Conservation (phyloP, 495 filamentous ascomycete species). For the Symbiotaphrina buchneri region DNA sequence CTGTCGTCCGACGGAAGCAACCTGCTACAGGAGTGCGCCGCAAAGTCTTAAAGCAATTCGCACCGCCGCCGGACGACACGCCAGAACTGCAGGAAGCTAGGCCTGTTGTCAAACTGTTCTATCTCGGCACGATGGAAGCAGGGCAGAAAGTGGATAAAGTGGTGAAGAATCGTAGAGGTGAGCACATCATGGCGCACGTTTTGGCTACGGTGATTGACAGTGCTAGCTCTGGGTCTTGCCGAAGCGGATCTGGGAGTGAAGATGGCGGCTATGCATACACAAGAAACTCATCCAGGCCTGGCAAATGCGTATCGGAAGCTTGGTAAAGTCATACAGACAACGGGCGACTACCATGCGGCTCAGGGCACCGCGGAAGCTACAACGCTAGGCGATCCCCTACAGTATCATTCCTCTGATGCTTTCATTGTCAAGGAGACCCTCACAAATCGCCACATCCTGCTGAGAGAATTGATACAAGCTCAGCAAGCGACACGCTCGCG, state of each 20-base stretch:
- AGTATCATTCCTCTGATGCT: slow-evolving; percentile 87
- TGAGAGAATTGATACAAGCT: slow-evolving; percentile 77
- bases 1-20: slow-evolving; percentile 85
- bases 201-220: background rate
- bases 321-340: slow-evolving; percentile 74
- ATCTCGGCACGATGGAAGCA: slow-evolving; percentile 83
- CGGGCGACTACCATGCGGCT: slow-evolving; percentile 90
- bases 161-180: slow-evolving; percentile 82
- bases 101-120: slow-evolving; percentile 86
- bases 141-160: slow-evolving; percentile 88
- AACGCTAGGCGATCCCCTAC: slow-evolving; percentile 78
- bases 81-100: slow-evolving; percentile 79
- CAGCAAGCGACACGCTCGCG: slow-evolving; percentile 61
- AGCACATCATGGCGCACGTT: slow-evolving; percentile 6
- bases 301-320: slow-evolving; percentile 84
- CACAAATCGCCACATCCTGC: slow-evolving; percentile 95
- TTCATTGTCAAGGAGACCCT: slow-evolving; percentile 98
- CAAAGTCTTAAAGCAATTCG: slow-evolving; percentile 95
- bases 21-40: slow-evolving; percentile 88
- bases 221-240: slow-evolving; percentile 61
- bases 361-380: slow-evolving; percentile 95
- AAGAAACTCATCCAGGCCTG: slow-evolving; percentile 77
- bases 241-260: slow-evolving; percentile 90
- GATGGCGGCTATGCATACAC: slow-evolving; percentile 58
- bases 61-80: slow-evolving; percentile 91